phyloP scores from a whole-genome alignment of 23 red algal genomes.

The Pyropia haitanensis region DNA sequence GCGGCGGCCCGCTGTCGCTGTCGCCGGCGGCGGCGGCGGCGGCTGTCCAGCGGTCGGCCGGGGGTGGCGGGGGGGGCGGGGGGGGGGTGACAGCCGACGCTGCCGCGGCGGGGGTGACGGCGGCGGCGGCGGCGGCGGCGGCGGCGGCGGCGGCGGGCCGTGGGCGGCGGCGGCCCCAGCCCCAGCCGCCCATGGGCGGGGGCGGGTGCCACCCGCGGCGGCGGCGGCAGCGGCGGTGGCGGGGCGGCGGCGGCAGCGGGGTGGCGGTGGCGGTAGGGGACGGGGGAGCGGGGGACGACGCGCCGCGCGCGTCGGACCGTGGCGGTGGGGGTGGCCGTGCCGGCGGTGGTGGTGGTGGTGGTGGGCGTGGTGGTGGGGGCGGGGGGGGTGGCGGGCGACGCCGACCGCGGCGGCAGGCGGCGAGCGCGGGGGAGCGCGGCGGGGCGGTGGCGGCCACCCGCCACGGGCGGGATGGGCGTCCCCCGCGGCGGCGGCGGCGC shows the following conservation, averaged over 20 bases:
- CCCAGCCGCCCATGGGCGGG: background rate
- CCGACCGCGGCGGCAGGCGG: too few species aligned
- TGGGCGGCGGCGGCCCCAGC: background rate
- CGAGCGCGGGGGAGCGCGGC: too few species aligned
- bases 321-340: too few species aligned
- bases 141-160: background rate
- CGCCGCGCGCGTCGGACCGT: too few species aligned
- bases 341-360: too few species aligned
- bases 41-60: background rate
- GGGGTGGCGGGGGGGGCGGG: background rate
- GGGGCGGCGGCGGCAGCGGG: conserved; percentile 2
- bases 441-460: too few species aligned
- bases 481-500: too few species aligned
- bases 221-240: background rate
- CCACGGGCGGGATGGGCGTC: too few species aligned
- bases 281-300: background rate
- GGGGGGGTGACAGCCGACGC: background rate
- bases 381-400: too few species aligned
- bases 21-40: background rate
- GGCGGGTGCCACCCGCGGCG: background rate
- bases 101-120: background rate
- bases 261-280: background rate
- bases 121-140: background rate
- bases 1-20: background rate
- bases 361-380: too few species aligned